Conservation (phyloP, 768 basidiomycete genomes). For the Lactarius indigo region DNA sequence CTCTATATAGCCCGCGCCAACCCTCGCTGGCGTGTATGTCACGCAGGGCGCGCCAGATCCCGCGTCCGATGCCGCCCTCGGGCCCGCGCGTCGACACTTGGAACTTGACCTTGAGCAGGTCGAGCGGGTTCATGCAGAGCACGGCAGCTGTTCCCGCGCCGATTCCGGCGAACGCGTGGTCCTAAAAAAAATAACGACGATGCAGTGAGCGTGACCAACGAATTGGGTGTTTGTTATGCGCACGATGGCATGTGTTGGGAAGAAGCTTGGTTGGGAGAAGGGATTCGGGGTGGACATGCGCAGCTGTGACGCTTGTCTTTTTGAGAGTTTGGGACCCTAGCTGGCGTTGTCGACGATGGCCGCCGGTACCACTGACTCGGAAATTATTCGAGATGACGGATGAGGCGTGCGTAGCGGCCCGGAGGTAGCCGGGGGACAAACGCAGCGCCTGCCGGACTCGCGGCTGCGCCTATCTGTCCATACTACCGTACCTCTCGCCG, state of each 20-base stretch:
- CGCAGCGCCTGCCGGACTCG: no score
- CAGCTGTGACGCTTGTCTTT: background rate
- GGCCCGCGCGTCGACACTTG: slow-evolving; percentile 77
- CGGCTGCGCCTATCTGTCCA: no score
- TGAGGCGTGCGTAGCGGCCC: no score
- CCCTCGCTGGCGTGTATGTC: slow-evolving; percentile 75
- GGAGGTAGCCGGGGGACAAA: no score
- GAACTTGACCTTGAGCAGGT: slow-evolving; percentile 90
- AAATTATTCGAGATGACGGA: no score
- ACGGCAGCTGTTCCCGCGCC: slow-evolving; percentile 91
- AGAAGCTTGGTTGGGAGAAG: slow-evolving; percentile 25
- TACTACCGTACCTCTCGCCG: no score
- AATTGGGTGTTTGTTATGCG: background rate
- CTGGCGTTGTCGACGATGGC: background rate
- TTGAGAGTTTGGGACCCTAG: background rate
- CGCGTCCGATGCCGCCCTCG: slow-evolving; percentile 57
- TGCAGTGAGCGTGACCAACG: background rate
- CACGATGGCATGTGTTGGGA: no score
- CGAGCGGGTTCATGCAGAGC: slow-evolving; percentile 95
- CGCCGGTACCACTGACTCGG: background rate
- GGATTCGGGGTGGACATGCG: slow-evolving; percentile 17
- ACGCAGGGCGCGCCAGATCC: slow-evolving; percentile 72
- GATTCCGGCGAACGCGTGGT: slow-evolving; percentile 48
- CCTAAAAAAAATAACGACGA: slow-evolving; percentile 44
- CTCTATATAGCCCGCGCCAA: slow-evolving; percentile 85